Evolutionary conservation across 768 basidiomycete genomes (phyloP), one percentile per base, ranked within the genome.

Genomic region (Leccinum aurantiacum): DNA sequence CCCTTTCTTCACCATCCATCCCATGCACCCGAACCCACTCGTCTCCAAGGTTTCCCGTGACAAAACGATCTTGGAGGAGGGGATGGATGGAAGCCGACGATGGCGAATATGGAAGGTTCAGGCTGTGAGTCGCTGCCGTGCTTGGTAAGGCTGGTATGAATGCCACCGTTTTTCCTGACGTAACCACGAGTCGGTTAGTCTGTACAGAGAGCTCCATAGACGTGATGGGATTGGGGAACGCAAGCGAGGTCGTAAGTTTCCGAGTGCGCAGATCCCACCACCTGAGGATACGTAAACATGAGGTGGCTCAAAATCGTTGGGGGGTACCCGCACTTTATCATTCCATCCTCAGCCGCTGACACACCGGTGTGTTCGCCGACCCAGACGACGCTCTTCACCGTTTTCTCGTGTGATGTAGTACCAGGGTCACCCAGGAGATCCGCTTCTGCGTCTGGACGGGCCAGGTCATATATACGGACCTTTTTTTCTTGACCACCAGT

Each of bases 401-500:
- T 92, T 50, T 94, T 95, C 1, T 95, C 91, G 71, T 96, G 95
- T 13, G 92, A 86, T 5, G 76, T 73, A 46, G 79, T 56, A 61
- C 85, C 82, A 65, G 78, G 70, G 67, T 88, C 89, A 41, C 79
- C 80, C 57, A 97, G 82, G 65, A 93, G 84, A 66, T 91, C 84
- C 22, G 94, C 91, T 61, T 93, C 91, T 27, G 91, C 91, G 66
- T 96, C 93, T 50, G 94, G 91, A 52, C 88, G 80, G 56, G 79
- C 78, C 47, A 99, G 83, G 76, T 98, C 93, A 72, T 97, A 99
- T 70, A 98, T 86, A 64, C 97, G 84, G 54, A 96, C 90, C 77
- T 93, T 96, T 82, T 98, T 98, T 75, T 98, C 97, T 77, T 98
- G 91, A 1, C 96, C 96, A 54, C 95, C 96, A 22, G 91, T 93